These are phyloP conservation scores for Monosporozyma aquatica DNA, from an alignment of 805 yeast species.

Conservation along the genomic window DNA sequence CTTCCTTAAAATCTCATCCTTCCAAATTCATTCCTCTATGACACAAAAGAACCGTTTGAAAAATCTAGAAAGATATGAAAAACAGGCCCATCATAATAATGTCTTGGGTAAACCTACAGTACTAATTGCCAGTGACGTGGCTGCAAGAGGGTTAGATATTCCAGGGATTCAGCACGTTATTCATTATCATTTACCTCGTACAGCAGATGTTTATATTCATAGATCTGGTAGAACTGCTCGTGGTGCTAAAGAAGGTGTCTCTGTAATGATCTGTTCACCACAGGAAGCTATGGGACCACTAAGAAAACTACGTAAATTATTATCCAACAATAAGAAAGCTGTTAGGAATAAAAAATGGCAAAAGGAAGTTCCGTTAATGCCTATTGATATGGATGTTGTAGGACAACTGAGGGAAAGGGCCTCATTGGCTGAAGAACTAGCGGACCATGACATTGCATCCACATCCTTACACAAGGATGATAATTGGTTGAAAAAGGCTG, in stretches of 20 bases:
- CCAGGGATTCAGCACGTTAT: conserved; percentile 86
- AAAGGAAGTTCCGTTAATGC: conserved; percentile 56
- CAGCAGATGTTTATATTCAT: conserved; percentile 91
- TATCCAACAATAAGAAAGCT: conserved; percentile 26
- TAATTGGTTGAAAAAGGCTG: conserved; percentile 81
- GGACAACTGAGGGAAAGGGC: conserved; percentile 63
- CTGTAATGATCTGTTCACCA: conserved; percentile 86
- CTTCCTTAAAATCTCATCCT: conserved; percentile 55
- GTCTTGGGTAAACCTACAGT: conserved; percentile 48
- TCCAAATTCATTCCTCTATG: conserved; percentile 89
- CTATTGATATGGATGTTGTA: conserved; percentile 68
- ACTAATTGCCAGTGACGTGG: conserved; percentile 90
- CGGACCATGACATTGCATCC: conserved; percentile 57
- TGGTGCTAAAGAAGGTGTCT: conserved; percentile 89
- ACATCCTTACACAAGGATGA: conserved; percentile 59
- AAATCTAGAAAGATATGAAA: conserved; percentile 53
- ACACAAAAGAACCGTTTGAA: conserved; percentile 86
- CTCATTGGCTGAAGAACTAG: conserved; percentile 58
- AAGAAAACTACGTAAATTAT: conserved; percentile 55
- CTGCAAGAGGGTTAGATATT: conserved; percentile 95
- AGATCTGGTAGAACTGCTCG: conserved; percentile 98
- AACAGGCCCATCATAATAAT: conserved; percentile 32
- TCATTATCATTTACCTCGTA: conserved; percentile 89
- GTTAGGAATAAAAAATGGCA: conserved; percentile 34
- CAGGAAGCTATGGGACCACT: conserved; percentile 88